Evolutionary conservation across 2,329 filamentous ascomycete species (phyloP).

Genomic region (Colletotrichum simmondsii): DNA sequence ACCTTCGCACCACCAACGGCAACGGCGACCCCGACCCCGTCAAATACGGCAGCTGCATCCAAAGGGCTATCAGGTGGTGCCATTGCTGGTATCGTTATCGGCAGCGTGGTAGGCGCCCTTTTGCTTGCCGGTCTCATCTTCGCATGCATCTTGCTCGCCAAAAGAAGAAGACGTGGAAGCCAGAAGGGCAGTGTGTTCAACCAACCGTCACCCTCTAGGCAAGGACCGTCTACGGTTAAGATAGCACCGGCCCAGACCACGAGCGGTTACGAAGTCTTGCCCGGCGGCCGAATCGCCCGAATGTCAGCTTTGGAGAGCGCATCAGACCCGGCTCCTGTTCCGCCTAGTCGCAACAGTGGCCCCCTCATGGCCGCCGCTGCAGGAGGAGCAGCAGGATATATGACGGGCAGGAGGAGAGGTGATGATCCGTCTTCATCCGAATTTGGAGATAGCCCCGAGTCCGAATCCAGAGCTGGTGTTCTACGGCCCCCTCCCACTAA

Average conservation of each 20-base stretch:
- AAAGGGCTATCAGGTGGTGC: constrained; percentile 78
- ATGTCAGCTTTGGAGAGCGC: constrained; percentile 94
- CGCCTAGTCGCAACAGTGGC: constrained; percentile 43
- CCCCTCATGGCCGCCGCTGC: constrained; percentile 50
- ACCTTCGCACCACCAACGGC: constrained; percentile 63
- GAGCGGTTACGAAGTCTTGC: constrained; percentile 78
- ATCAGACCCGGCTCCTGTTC: constrained; percentile 68
- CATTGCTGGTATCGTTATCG: constrained; percentile 92
- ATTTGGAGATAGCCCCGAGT: constrained; percentile 78
- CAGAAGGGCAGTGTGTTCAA: constrained; percentile 85
- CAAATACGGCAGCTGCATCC: constrained; percentile 43
- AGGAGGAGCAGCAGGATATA: constrained; percentile 58
- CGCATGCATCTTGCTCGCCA: constrained; percentile 66
- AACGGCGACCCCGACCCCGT: constrained; percentile 52
- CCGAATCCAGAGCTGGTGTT: constrained; percentile 65
- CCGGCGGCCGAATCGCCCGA: constrained; percentile 89
- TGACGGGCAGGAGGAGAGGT: constrained; percentile 55
- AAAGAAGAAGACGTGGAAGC: constrained; percentile 66
- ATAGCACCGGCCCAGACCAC: constrained; percentile 39
- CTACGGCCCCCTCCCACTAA: constrained; percentile 68
- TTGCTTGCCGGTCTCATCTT: constrained; percentile 78
- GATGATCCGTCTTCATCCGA: constrained; percentile 76
- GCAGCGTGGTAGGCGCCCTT: constrained; percentile 76
- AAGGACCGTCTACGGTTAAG: constrained; percentile 56
- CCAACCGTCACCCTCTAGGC: constrained; percentile 81